phyloP scores from a whole-genome alignment of 306 rosid genomes.

The barrel medic (Medicago truncatula) region MtrunA17r5.0-ANR NC_053044.1:58903501-58904000 shows the following conservation, averaged over 20 bases:
- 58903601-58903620: slow-evolving; percentile 21
- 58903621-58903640: slow-evolving; percentile 6
- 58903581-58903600: slow-evolving; percentile 26
- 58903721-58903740: slow-evolving; percentile 88
- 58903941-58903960: slow-evolving; percentile 1
- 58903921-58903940: neutral
- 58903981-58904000: neutral
- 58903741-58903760: slow-evolving; percentile 93
- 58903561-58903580: slow-evolving; percentile 21
- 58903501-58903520: neutral
- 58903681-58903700: slow-evolving; percentile 94
- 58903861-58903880: slow-evolving; percentile 89
- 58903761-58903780: slow-evolving; percentile 95
- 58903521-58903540: neutral
- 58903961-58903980: neutral
- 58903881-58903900: slow-evolving; percentile 83
- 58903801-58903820: slow-evolving; percentile 70
- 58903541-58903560: slow-evolving; percentile 3
- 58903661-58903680: slow-evolving; percentile 58
- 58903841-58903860: slow-evolving; percentile 84
- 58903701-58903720: slow-evolving; percentile 95
- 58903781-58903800: slow-evolving; percentile 94
- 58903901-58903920: slow-evolving; percentile 74
- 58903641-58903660: slow-evolving; percentile 9
- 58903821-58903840: slow-evolving; percentile 74